These are phyloP conservation scores for Penicillium brasilianum DNA, from an alignment of 2,329 filamentous ascomycete species.

Conservation along the genomic window DNA sequence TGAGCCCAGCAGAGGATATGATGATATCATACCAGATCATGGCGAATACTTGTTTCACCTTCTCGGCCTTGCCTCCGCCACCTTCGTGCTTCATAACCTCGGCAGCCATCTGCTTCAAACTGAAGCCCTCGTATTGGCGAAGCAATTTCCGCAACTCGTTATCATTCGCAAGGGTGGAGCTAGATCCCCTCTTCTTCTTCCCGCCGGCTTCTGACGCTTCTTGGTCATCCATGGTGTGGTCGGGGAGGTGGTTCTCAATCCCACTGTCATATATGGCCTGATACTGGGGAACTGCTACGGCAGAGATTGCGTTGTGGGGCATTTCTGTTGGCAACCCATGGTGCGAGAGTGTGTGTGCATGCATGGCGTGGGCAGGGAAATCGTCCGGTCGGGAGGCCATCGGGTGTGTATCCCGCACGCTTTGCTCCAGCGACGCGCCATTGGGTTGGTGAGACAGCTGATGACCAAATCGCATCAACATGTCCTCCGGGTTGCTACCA, in stretches of 20 bases:
- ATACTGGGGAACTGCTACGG: constrained; percentile 45
- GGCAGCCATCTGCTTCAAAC: constrained; percentile 53
- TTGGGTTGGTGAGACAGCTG: constrained; percentile 47
- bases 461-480: constrained; percentile 52
- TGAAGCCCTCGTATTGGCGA: constrained; percentile 53
- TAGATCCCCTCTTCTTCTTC: constrained; percentile 54
- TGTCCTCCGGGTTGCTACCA: constrained; percentile 49
- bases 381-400: constrained; percentile 46
- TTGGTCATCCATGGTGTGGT: constrained; percentile 47
- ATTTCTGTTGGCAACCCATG: constrained; percentile 46
- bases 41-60: constrained; percentile 58
- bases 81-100: constrained; percentile 57
- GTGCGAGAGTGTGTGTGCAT: constrained; percentile 41
- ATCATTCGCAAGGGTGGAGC: constrained; percentile 55
- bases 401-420: constrained; percentile 45
- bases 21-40: constrained; percentile 54
- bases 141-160: constrained; percentile 55
- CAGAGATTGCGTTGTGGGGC: constrained; percentile 37
- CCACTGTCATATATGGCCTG: constrained; percentile 49
- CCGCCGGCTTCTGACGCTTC: constrained; percentile 50
- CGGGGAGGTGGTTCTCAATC: constrained; percentile 49
- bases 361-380: constrained; percentile 43
- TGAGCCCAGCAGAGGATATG: neutral
- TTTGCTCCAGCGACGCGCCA: constrained; percentile 43
- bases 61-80: constrained; percentile 55